A percentile compares a stretch with the other conserved stretches of the same genome.
Evolutionary conservation across 306 rosid species (phyloP).

Genomic region (Urtica urens): DNA sequence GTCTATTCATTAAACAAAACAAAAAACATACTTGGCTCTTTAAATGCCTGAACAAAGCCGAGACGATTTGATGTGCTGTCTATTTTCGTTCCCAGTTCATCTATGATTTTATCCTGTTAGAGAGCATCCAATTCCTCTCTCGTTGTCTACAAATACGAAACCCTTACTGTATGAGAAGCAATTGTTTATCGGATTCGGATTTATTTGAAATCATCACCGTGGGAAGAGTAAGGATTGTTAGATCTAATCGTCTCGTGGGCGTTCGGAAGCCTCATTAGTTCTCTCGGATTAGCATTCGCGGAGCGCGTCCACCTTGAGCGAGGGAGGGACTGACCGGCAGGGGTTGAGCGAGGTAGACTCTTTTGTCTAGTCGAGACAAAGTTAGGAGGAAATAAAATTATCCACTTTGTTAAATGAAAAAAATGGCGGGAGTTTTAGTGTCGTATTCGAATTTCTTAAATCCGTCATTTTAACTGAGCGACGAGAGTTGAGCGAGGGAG

Average conservation of each 20-base stretch:
- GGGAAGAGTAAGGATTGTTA: conserved; percentile 40
- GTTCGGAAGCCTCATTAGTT: conserved; percentile 79
- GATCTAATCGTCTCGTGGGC: conserved; percentile 42
- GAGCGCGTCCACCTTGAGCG: conserved; percentile 31
- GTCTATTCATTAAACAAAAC: too few species aligned
- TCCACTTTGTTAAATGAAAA: too few species aligned
- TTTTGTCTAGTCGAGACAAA: too few species aligned
- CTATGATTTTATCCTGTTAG: conserved; percentile 73
- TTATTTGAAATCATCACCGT: conserved; percentile 65
- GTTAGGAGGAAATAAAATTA: too few species aligned
- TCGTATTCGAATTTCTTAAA: too few species aligned
- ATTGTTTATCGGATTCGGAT: conserved; percentile 86
- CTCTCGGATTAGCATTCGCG: conserved; percentile 56
- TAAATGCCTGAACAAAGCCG: conserved; percentile 79
- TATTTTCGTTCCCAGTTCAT: conserved; percentile 81
- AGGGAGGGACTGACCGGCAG: too few species aligned
- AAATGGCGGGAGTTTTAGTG: too few species aligned
- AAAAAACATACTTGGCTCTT: background rate
- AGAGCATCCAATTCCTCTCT: conserved; percentile 96
- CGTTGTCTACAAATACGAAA: conserved; percentile 49
- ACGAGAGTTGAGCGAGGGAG: too few species aligned
- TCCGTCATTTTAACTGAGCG: too few species aligned
- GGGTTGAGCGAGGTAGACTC: too few species aligned
- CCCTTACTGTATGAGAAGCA: conserved; percentile 80
- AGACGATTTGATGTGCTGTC: conserved; percentile 89